Evolutionary conservation across 192 early-diverging fungal species (phyloP).

Genomic region (Backusella westeae): DNA sequence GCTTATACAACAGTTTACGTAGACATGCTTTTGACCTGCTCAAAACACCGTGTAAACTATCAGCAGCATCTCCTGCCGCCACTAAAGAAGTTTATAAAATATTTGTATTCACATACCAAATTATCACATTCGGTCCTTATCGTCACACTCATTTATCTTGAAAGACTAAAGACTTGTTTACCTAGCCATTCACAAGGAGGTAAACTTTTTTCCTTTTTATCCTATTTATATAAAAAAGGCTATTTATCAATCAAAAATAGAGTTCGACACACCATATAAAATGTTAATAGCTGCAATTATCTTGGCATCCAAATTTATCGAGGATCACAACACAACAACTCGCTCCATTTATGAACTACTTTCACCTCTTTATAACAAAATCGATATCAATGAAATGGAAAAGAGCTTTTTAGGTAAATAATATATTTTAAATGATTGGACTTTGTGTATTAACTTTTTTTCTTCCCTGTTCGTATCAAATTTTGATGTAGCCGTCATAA

Average conservation of each 20-base stretch:
- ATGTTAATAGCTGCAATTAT: constrained; percentile 37
- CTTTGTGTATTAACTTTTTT: neutral
- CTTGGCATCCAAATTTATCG: constrained; percentile 34
- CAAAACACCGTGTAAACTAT: constrained; percentile 1
- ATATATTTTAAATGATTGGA: neutral
- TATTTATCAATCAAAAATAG: constrained; percentile 10
- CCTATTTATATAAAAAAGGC: neutral
- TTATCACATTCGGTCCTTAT: constrained; percentile 35
- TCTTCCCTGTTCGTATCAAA: neutral
- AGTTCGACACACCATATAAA: constrained; percentile 39
- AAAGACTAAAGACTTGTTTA: constrained; percentile 57
- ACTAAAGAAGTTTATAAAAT: constrained; percentile 21
- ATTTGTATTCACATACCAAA: constrained; percentile 19
- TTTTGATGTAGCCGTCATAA: neutral
- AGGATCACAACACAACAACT: constrained; percentile 21
- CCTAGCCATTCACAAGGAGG: constrained; percentile 32
- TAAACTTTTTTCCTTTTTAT: neutral
- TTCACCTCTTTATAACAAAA: constrained; percentile 15
- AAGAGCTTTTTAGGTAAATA: constrained; percentile 33
- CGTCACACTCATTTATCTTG: constrained; percentile 68
- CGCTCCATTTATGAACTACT: constrained; percentile 23
- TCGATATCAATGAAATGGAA: constrained; percentile 38
- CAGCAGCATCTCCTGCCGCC: constrained; percentile 12
- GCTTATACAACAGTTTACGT: neutral
- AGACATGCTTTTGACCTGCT: neutral